These are phyloP conservation scores for Adansonia digitata DNA, from an alignment of 345 rosid species.

Conservation along the genomic window DNA sequence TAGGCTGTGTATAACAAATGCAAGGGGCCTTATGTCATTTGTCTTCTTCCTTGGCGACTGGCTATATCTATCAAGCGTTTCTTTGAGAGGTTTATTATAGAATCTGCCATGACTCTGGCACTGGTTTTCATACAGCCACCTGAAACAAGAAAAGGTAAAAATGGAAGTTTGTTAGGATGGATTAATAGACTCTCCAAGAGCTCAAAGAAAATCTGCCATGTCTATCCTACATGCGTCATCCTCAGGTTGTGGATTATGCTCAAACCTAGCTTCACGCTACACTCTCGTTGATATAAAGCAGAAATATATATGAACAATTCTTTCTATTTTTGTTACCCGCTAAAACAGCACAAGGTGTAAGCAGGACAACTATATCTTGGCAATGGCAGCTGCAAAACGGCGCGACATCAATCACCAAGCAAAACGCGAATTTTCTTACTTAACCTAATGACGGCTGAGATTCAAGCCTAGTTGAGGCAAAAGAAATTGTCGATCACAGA, in stretches of 20 bases:
- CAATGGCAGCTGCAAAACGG: not conserved
- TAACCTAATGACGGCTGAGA: not conserved
- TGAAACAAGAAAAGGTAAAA: conserved; percentile 28
- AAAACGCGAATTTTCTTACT: not conserved
- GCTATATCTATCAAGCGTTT: conserved; percentile 43
- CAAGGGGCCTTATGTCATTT: not conserved
- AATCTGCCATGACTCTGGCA: conserved; percentile 82
- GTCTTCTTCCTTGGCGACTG: not conserved
- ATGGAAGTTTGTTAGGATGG: not conserved
- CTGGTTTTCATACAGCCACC: conserved; percentile 97
- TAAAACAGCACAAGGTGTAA: not conserved
- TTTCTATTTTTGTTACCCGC: not conserved
- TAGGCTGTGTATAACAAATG: not conserved
- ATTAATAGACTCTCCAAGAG: too few relatives aligned
- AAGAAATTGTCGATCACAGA: not conserved
- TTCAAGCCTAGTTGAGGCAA: not conserved
- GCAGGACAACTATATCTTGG: not conserved
- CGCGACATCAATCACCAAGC: not conserved
- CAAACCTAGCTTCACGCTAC: not conserved
- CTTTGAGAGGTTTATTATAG: conserved; percentile 63
- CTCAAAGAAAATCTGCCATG: not conserved
- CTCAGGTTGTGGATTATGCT: not conserved
- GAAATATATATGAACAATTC: not conserved
- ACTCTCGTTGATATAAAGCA: not conserved
- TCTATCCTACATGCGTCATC: not conserved